Evolutionary conservation across 768 basidiomycete species (phyloP), one percentile per base, ranked within the genome.

Genomic region (Lanmaoa pseudosensibilis): DNA sequence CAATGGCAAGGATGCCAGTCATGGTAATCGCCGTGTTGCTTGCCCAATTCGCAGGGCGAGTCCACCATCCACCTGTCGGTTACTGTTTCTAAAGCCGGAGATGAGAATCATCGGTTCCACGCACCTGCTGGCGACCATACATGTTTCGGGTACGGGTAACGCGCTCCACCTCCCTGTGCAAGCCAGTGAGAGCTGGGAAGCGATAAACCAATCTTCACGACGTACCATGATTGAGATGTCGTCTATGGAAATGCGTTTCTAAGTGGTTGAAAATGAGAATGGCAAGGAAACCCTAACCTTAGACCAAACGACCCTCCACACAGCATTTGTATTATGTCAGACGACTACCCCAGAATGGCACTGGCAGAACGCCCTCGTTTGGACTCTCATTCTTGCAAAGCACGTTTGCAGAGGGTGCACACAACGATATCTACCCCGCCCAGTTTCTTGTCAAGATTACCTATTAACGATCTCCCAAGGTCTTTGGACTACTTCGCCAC

Each of bases 91-190:
- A 41, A 27, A 7, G 18, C 23, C 0, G 2, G 16, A 18, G 18
- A 4, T 12, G 27, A 33, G 25, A 43, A 10, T 18, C 6, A 30
- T 30, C 27, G 7, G 7, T 30, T 30, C 21, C 19, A 75, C 73
- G 58, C 51, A 92, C 92, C 92, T 62, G 94, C 81, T 68, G 95
- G 94, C 23, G 93, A 88, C 92, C 93, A 98, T 53, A 97, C 94
- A 68, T 90, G 83, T 79, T 94, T 95, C 33, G 93, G 94, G 72
- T 88, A 97, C 10, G 94, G 92, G 80, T 92, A 97, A 75, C 92
- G 86, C 52, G 76, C 83, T 59, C 89, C 90, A 74, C 90, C 90
- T 45, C 90, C 90, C 90, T 92, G 54, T 19, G 5, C 15, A 21
- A n/a, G 2, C 11, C 10, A 9, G 36, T 65, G 25, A 65, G 48